phyloP scores from a whole-genome alignment of 768 basidiomycete genomes.

The Psilocybe cubensis region DNA sequence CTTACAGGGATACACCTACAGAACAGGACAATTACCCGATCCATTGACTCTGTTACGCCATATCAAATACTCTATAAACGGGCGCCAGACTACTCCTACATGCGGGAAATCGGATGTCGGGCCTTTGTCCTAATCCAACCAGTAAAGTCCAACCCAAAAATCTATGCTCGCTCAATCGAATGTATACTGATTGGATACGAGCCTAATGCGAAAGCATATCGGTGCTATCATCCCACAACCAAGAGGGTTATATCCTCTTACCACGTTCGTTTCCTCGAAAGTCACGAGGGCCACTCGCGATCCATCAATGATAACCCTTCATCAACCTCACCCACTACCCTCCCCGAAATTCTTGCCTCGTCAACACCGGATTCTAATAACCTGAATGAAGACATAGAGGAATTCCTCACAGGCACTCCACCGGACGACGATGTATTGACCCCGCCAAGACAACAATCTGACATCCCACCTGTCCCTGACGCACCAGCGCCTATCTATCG shows the following conservation, averaged over 20 bases:
- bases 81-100: constrained; percentile 26
- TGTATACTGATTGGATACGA: constrained; percentile 26
- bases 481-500: too few species aligned
- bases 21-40: constrained; percentile 9
- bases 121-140: constrained; percentile 14
- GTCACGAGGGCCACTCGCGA: constrained; percentile 5
- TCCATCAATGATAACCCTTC: background rate
- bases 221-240: constrained; percentile 16
- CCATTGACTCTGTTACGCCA: constrained; percentile 13
- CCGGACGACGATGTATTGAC: too few species aligned
- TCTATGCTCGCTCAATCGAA: constrained; percentile 22
- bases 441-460: too few species aligned
- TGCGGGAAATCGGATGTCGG: constrained; percentile 33
- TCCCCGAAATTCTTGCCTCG: background rate
- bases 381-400: too few species aligned
- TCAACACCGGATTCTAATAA: background rate
- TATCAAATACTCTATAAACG: constrained; percentile 20
- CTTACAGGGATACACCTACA: constrained; percentile 30
- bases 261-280: constrained; percentile 24
- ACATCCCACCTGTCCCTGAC: too few species aligned
- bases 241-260: background rate
- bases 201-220: constrained; percentile 15
- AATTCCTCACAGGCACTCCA: too few species aligned
- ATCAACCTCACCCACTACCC: background rate
- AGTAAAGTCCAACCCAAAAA: constrained; percentile 27